Base-by-base conservation (phyloP, 768 basidiomycete species). In the Dentipellis fragilis region DNA sequence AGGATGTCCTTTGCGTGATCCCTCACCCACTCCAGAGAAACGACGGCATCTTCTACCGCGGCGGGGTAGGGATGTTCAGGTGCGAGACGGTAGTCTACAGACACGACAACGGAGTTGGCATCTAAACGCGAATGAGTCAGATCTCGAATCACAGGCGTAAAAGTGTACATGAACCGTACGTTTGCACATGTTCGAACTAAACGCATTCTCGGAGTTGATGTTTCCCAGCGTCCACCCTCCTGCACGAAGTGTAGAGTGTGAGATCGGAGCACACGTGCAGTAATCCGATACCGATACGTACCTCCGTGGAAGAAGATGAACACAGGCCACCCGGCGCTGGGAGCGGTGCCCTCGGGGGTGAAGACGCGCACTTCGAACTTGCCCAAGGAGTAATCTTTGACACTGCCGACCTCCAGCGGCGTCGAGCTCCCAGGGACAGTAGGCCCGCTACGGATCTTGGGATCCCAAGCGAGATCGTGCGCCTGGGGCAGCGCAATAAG, bases 171-270 rank as follows among this genome's bases (percentile, higher is more conserved):
- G 8, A 14, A 67, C 54, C 10, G 3, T 60, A 84, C 83, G 69
- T 51, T 76, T 74, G 68, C 77, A 80, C 74, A 83, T 77, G 51
- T 78, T 79, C 1, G 80, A 81, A 38, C 75, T 72, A 61, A 89
- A 84, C 5, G 79, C 70, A n/a, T 76, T 77, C 57, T 84, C 82
- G 22, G 78, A 77, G 21, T 64, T 64, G 60, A 86, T 83, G 54
- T 73, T 81, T 0, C 87, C 87, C 1, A 89, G 71, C 0, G 85
- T 87, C 87, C 87, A 88, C 36, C 87, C 87, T 42, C 87, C 87
- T 84, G 60, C 5, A 12, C 45, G 29, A 22, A 12, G 10, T 10
- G 51, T 40, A 17, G n/a, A 34, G 34, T 6, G 29, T 11, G 10
- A 50, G n/a, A 35, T n/a, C 14, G 11, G 17, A 6, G 2, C 6